These are phyloP conservation scores for Guyanaporus albipodus DNA, from an alignment of 768 basidiomycete species.

Conservation along the genomic window DNA sequence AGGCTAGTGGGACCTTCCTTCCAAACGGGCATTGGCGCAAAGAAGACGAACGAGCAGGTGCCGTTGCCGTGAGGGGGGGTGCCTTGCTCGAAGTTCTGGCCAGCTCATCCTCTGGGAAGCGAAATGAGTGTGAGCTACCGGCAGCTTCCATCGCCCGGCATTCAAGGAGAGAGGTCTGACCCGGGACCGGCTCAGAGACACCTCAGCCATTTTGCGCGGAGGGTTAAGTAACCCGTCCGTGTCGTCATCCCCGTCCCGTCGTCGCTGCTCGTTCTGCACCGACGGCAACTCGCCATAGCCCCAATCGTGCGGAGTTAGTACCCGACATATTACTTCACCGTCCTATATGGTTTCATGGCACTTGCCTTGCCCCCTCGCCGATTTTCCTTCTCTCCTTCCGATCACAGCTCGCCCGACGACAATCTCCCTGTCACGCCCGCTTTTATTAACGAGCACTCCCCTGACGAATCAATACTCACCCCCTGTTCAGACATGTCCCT, in stretches of 20 bases:
- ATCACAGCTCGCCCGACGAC: slow-evolving; percentile 24
- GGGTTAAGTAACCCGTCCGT: too few relatives aligned
- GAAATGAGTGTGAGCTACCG: slow-evolving; percentile 26
- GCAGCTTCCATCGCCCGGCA: slow-evolving; percentile 5
- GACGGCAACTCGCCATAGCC: slow-evolving; percentile 26
- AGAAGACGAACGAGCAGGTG: slow-evolving; percentile 1
- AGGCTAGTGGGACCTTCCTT: slow-evolving; percentile 7
- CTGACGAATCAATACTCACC: slow-evolving; percentile 19
- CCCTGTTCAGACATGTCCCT: slow-evolving; percentile 41
- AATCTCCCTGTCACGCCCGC: slow-evolving; percentile 12
- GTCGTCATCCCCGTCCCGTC: slow-evolving; percentile 17
- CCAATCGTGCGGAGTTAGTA: slow-evolving; percentile 31
- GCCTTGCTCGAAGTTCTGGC: slow-evolving; percentile 13
- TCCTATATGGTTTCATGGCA: slow-evolving; percentile 29
- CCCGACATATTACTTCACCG: slow-evolving; percentile 32
- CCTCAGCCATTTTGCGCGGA: too few relatives aligned
- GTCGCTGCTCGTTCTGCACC: slow-evolving; percentile 29
- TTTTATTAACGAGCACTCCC: slow-evolving; percentile 27
- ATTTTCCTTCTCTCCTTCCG: slow-evolving; percentile 27
- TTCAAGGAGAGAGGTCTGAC: slow-evolving; percentile 17
- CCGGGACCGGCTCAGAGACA: too few relatives aligned
- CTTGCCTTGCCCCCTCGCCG: slow-evolving; percentile 19
- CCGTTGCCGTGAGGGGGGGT: neutral
- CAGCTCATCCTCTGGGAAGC: slow-evolving; percentile 15
- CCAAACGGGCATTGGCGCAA: slow-evolving; percentile 18